phyloP scores from a whole-genome alignment of 2,329 filamentous ascomycete genomes.

The Pseudogymnoascus sp. region DNA sequence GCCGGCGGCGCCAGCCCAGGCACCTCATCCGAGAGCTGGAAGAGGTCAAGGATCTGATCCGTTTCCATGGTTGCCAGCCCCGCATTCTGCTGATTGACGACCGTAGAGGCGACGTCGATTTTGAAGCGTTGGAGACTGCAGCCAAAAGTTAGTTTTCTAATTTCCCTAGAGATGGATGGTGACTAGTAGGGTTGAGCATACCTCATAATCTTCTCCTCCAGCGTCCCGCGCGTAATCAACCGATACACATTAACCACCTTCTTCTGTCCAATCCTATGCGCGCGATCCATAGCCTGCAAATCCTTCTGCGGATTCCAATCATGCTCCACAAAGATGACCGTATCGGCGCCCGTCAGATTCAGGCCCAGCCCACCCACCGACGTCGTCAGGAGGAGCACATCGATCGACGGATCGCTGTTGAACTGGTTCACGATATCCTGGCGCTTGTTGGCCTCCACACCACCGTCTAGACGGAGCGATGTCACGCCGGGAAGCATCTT shows the following conservation, averaged over 20 bases:
- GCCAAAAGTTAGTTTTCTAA: conserved; percentile 12
- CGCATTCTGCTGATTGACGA: conserved; percentile 98
- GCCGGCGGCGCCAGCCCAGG: conserved; percentile 57
- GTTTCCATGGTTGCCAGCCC: conserved; percentile 92
- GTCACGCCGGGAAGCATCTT: conserved; percentile 88
- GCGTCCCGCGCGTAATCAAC: conserved; percentile 85
- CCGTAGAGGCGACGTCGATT: conserved; percentile 95
- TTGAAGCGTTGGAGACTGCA: conserved; percentile 92
- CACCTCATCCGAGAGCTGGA: conserved; percentile 77
- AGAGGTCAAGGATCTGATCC: conserved; percentile 93
- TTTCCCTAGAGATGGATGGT: not conserved
- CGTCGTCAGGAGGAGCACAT: conserved; percentile 87
- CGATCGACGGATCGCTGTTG: conserved; percentile 95
- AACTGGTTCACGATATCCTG: conserved; percentile 99
- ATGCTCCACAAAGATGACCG: conserved; percentile 98
- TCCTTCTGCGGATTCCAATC: conserved; percentile 99
- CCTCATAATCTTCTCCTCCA: conserved; percentile 96
- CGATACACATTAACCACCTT: conserved; percentile 99
- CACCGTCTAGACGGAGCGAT: conserved; percentile 87
- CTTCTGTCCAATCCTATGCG: conserved; percentile 97
- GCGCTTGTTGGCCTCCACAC: conserved; percentile 83
- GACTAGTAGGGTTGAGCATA: conserved; percentile 34
- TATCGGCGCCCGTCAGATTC: conserved; percentile 94
- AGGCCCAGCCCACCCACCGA: conserved; percentile 90
- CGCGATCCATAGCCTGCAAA: conserved; percentile 96